Base-by-base conservation (phyloP, 2,329 filamentous ascomycete genomes). In the Phyllosticta citriasiana region DNA sequence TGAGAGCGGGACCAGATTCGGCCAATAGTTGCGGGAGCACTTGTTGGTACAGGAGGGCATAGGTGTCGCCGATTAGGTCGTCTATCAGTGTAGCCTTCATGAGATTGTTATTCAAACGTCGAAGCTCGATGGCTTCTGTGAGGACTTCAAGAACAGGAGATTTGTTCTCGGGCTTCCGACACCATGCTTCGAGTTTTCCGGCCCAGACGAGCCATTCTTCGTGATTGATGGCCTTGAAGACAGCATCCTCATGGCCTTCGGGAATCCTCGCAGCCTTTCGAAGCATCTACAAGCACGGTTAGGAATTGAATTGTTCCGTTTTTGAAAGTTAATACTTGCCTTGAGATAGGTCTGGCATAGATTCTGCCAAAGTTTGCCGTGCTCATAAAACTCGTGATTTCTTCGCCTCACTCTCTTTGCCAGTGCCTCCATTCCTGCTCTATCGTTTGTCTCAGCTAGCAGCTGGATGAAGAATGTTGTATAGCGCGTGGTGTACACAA, bases 1-100 rank as follows among this genome's bases (percentile, higher is more conserved):
- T 27, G 9, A 55, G 24, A 25, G 55, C 22, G 2, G 71, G 67
- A 63, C 82, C 66, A 73, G 77, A 24, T 81, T 76, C 62, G 7
- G 69, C 70, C 54, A 80, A 75, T n/a, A 91, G 74, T 3, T 78
- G 79, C 52, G 82, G 82, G 1, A 84, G 84, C 56, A 91, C 77
- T 30, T 87, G 83, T 19, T 82, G 80, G 70, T 90, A 94, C 16
- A 96, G 78, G 56, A 85, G 81, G 1, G 89, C 88, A 73, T 96
- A 99, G 56, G 89, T 86, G 73, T 99, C 94, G 24, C 87, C 88
- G 65, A 97, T 88, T n/a, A 97, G 81, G 69, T 99, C 94, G 68
- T 99, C 94, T 53, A 97, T 93, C 9, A 87, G 81, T 0, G 85
- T 83, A 0, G 88, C 83, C 73, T 96, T 97, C 83, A 95, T 94